Evolutionary conservation across 345 rosid species (phyloP).

Genomic region (Corchorus capsularis): DNA sequence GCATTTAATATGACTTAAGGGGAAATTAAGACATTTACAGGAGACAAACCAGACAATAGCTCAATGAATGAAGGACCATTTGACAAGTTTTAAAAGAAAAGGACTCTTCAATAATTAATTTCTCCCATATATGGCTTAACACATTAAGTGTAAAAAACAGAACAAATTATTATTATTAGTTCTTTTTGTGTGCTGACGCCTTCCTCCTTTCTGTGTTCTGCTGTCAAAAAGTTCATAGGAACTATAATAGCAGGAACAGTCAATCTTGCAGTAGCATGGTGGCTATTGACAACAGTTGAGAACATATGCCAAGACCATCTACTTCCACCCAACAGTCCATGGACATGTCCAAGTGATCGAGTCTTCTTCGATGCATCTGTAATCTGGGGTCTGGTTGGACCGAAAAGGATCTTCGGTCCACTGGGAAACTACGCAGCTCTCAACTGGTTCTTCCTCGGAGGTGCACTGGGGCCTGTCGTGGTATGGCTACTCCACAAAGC

Average conservation of each 20-base stretch:
- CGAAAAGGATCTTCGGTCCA: slow-evolving; percentile 49
- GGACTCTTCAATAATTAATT: background rate
- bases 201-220: background rate
- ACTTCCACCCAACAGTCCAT: slow-evolving; percentile 60
- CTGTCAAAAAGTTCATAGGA: slow-evolving; percentile 37
- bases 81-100: background rate
- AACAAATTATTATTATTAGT: too few species aligned
- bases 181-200: slow-evolving; percentile 1
- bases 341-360: slow-evolving; percentile 61
- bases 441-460: slow-evolving; percentile 65
- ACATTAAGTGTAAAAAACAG: background rate
- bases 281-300: slow-evolving; percentile 44
- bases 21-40: slow-evolving; percentile 6
- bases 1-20: background rate
- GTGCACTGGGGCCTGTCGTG: slow-evolving; percentile 45
- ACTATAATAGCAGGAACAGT: slow-evolving; percentile 55
- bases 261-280: slow-evolving; percentile 55
- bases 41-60: background rate
- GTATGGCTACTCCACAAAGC: slow-evolving; percentile 52
- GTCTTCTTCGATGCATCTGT: slow-evolving; percentile 66
- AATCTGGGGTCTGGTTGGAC: slow-evolving; percentile 64
- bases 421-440: slow-evolving; percentile 50
- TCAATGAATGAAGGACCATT: background rate
- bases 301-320: slow-evolving; percentile 52
- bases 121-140: too few species aligned